Conservation (phyloP, 257 asterid species). For the Linderniella brevidens region DNA sequence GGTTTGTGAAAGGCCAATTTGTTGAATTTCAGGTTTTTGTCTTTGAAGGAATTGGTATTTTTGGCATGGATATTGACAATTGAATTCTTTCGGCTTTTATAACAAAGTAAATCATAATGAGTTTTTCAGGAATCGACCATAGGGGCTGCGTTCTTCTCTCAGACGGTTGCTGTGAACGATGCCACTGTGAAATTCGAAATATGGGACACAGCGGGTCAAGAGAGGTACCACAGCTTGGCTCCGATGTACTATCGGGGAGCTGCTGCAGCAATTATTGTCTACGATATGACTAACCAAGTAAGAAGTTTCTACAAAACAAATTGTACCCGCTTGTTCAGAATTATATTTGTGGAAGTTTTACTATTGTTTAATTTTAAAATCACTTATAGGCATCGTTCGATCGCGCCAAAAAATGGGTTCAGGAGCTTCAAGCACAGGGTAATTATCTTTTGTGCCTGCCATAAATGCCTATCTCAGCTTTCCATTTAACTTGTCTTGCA, state of each 20-base stretch:
- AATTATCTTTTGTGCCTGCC: conserved; percentile 8
- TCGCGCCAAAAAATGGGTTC: conserved; percentile 96
- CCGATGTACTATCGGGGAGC: conserved; percentile 99
- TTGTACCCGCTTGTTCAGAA: neutral
- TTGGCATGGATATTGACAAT: too few species aligned
- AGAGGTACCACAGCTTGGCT: conserved; percentile 95
- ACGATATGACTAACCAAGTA: conserved; percentile 79
- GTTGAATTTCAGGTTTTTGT: conserved; percentile 66
- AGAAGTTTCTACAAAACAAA: neutral
- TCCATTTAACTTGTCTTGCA: too few species aligned
- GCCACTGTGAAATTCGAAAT: conserved; percentile 89
- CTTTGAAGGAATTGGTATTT: neutral
- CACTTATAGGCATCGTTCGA: conserved; percentile 57
- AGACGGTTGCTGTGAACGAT: conserved; percentile 57
- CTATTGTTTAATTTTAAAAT: too few species aligned
- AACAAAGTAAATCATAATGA: neutral
- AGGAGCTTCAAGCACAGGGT: conserved; percentile 95
- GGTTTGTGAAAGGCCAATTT: conserved; percentile 86
- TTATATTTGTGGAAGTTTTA: neutral
- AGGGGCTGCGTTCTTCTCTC: conserved; percentile 94
- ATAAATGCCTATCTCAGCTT: neutral
- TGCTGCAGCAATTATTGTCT: conserved; percentile 92
- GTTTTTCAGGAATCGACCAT: conserved; percentile 71
- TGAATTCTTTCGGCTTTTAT: neutral
- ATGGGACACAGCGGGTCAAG: conserved; percentile 99